These are phyloP conservation scores for Helicostylum pulchrum DNA, from an alignment of 192 early-diverging fungal species.

Conservation along the genomic window DNA sequence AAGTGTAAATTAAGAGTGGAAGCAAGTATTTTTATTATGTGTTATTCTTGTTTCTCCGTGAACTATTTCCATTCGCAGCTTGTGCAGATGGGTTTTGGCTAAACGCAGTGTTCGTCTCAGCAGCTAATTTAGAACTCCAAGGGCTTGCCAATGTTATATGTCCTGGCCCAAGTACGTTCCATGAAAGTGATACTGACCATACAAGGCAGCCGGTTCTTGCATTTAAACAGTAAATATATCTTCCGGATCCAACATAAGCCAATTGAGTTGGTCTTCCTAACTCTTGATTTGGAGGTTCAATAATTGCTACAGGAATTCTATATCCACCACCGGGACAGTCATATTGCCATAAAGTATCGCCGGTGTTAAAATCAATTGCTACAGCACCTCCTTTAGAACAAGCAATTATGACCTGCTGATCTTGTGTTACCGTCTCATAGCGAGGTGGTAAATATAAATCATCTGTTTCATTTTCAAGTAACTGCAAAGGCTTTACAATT, in stretches of 20 bases:
- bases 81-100: not conserved
- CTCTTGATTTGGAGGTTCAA: constrained; percentile 7
- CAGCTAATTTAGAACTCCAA: constrained; percentile 19
- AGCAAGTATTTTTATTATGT: too few relatives aligned
- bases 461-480: not conserved
- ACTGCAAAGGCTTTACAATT: not conserved
- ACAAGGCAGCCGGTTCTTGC: constrained; percentile 1
- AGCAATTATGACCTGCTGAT: not conserved
- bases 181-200: constrained; percentile 11
- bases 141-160: constrained; percentile 21
- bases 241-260: constrained; percentile 12
- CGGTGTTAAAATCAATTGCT: not conserved
- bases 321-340: constrained; percentile 16
- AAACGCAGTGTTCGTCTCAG: constrained; percentile 18
- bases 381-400: constrained; percentile 2
- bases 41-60: too few relatives aligned
- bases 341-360: constrained; percentile 2
- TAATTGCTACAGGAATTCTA: constrained; percentile 5
- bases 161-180: constrained; percentile 2
- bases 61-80: too few relatives aligned
- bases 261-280: not conserved
- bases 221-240: constrained; percentile 17
- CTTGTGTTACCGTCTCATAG: not conserved
- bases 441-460: not conserved
- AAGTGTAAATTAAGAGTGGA: too few relatives aligned